Conservation (phyloP, 2,329 filamentous ascomycete species). For the Claviceps citrina region DNA sequence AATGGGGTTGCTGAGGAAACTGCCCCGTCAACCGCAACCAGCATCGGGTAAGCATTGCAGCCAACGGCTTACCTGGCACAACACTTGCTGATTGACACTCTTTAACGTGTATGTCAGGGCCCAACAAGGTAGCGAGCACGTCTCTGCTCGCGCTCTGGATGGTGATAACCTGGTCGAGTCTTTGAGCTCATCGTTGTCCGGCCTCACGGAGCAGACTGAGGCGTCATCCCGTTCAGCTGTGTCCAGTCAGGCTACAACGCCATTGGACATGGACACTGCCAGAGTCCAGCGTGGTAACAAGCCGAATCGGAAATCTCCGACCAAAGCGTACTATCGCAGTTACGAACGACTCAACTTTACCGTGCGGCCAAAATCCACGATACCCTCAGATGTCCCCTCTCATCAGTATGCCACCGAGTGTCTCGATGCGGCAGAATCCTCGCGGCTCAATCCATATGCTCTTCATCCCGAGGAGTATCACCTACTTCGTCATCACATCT, state of each 20-base stretch:
- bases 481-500: conserved; percentile 67
- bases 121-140: conserved; percentile 8
- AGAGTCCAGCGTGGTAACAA: conserved; percentile 12
- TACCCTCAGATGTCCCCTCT: conserved; percentile 57
- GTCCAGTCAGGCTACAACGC: conserved; percentile 51
- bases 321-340: conserved; percentile 16
- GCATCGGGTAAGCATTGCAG: conserved; percentile 15
- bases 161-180: conserved; percentile 21
- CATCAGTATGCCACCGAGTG: conserved; percentile 83
- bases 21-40: conserved; percentile 10
- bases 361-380: conserved; percentile 64
- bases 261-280: conserved; percentile 27
- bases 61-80: neutral
- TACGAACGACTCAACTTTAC: conserved; percentile 32
- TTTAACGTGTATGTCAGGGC: conserved; percentile 1
- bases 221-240: conserved; percentile 34
- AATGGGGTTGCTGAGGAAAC: conserved; percentile 14
- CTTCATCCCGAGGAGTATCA: conserved; percentile 74
- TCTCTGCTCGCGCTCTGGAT: conserved; percentile 8
- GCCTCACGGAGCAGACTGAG: conserved; percentile 39
- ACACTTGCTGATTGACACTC: neutral
- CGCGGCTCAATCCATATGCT: conserved; percentile 75
- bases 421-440: conserved; percentile 76
- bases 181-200: conserved; percentile 37
- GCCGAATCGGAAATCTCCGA: conserved; percentile 7